Base-by-base conservation (phyloP, 208 protist species). In the Acanthamoeba sp. region DNA sequence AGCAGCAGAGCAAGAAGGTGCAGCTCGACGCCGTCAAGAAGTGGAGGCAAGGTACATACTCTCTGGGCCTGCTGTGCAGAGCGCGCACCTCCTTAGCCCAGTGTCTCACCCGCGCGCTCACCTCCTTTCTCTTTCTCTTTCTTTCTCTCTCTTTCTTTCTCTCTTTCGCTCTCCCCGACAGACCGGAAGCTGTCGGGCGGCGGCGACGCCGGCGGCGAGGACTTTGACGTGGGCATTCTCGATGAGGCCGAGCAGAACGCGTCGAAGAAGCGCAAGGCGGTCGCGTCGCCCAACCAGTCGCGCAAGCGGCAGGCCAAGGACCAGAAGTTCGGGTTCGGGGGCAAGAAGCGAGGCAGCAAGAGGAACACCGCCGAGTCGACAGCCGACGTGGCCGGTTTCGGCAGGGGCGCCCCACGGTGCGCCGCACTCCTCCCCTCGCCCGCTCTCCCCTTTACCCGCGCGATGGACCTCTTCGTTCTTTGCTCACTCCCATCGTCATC, bases 301-400 rank as follows among this genome's bases (percentile, higher is more conserved):
- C 73, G 20, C 62, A 55, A 89, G 32, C 32, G 80, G 16, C 45
- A 90, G 34, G 18, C 7, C 10, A 66, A 85, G 27, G 64, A 94
- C 50, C 22, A 76, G 82, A 59, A 71, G n/a, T 84, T 36, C 10
- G 73, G 73, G 27, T 94, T 87, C 55, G 91, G 93, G 2, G 76
- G 71, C 57, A n/a, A 84, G 66, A 59, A 89, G 18, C 80, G 29
- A 9, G 32, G 40, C 14, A 57, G 59, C 82, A 94, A 94, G 93
- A 38, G 82, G 48, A 94, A 94, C 66, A 38, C 55, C 14, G 20
- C 59, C 14, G 93, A 94, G n/a, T 94, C 93, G 34, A 27, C 80
- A 34, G 64, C 34, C 22, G 64, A 84, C 80, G 52, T 89, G 76
- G 2, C 24, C 62, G 57, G 55, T 20, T 94, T 85, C 93, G 71